Conservation (phyloP, 2,329 filamentous ascomycete species). For the Akanthomyces muscarius region DNA sequence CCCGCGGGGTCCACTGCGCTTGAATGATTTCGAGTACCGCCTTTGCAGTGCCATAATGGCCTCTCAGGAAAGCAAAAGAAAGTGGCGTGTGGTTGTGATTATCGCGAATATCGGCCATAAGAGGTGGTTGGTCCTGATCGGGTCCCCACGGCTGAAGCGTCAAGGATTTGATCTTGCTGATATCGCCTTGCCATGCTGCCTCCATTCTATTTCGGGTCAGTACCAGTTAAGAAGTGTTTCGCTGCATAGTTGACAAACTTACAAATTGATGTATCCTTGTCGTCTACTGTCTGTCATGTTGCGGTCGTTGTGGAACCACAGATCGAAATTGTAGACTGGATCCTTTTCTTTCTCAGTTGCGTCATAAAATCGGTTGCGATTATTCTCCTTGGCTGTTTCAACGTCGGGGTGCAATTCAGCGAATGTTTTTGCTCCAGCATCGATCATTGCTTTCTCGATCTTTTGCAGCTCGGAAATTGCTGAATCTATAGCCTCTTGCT, state of each 20-base stretch:
- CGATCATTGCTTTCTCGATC: conserved; percentile 52
- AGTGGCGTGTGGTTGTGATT: conserved; percentile 54
- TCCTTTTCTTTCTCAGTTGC: conserved; percentile 20
- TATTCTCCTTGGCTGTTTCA: conserved; percentile 23
- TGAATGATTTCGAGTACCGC: conserved; percentile 66
- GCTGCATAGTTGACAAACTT: conserved; percentile 29
- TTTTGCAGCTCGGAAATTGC: conserved; percentile 49
- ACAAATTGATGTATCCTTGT: conserved; percentile 60
- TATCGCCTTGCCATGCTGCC: conserved; percentile 68
- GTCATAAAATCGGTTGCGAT: conserved; percentile 8
- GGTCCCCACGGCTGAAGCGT: conserved; percentile 58
- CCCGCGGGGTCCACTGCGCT: conserved; percentile 60
- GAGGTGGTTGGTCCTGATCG: conserved; percentile 50
- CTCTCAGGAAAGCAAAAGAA: conserved; percentile 61
- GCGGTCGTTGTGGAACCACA: conserved; percentile 49
- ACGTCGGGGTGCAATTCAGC: conserved; percentile 57
- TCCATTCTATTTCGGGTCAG: conserved; percentile 48
- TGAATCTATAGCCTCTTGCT: conserved; percentile 50
- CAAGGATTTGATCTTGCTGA: conserved; percentile 60
- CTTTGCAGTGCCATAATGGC: conserved; percentile 60
- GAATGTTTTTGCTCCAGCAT: conserved; percentile 63
- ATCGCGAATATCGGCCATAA: conserved; percentile 61
- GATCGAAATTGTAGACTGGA: conserved; percentile 44
- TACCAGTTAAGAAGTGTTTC: background rate
- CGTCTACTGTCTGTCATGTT: conserved; percentile 53